These are phyloP conservation scores for Verticillium nubilum DNA, from an alignment of 2,329 filamentous ascomycete genomes.

Conservation along the genomic window DNA sequence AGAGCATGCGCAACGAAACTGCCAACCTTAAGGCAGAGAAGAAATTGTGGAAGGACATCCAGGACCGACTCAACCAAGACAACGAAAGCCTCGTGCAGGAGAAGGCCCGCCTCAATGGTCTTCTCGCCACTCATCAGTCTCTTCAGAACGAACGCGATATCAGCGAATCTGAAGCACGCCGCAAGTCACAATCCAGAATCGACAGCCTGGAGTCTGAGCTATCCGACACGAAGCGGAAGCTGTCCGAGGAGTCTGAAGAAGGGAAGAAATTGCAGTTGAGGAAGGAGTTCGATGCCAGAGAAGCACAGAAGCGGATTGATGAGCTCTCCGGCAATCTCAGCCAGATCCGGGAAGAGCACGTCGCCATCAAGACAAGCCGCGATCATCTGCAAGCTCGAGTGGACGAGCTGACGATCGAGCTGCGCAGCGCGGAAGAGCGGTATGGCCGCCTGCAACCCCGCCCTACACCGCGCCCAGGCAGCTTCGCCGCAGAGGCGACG, in stretches of 20 bases:
- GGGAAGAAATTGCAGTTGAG: constrained; percentile 75
- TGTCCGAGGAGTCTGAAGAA: constrained; percentile 78
- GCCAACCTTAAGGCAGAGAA: constrained; percentile 94
- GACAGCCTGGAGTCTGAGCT: constrained; percentile 79
- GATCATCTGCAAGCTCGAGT: constrained; percentile 87
- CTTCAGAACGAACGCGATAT: constrained; percentile 90
- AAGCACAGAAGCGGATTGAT: constrained; percentile 87
- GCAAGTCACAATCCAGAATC: constrained; percentile 71
- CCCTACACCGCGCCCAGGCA: constrained; percentile 56
- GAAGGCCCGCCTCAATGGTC: constrained; percentile 73
- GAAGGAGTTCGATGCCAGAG: constrained; percentile 85
- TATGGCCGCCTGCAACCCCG: constrained; percentile 76
- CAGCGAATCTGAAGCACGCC: constrained; percentile 72
- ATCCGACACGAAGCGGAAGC: constrained; percentile 70
- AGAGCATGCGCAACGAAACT: constrained; percentile 85
- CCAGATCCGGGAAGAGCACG: constrained; percentile 78
- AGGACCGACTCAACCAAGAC: constrained; percentile 81
- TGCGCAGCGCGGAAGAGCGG: constrained; percentile 85
- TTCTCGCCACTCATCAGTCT: constrained; percentile 79
- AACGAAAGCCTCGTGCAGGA: constrained; percentile 83
- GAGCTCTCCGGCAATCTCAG: constrained; percentile 78
- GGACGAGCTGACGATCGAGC: constrained; percentile 81
- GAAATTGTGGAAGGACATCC: constrained; percentile 89
- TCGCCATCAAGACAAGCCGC: constrained; percentile 77
- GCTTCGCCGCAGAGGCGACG: constrained; percentile 30